A percentile compares a stretch with the other conserved stretches of the same genome.
Conservation (phyloP, 805 yeast species). For the Sugiyamaella valdiviana region DNA sequence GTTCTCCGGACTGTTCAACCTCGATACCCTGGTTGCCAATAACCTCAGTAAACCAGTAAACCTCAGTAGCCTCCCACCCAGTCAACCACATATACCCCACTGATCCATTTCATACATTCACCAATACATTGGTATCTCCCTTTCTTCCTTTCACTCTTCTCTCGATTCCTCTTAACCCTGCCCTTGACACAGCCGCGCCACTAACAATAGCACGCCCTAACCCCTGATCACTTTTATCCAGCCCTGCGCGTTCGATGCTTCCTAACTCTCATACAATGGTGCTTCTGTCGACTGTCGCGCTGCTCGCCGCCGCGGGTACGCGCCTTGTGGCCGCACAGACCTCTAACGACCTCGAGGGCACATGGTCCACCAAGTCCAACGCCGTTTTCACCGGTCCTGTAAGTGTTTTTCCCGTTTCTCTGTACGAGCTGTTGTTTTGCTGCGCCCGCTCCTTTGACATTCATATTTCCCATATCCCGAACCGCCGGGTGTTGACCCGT, state of each 20-base stretch:
- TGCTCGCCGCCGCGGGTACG: neutral
- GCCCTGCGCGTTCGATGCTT: neutral
- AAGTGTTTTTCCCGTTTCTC: slow-evolving; percentile 5
- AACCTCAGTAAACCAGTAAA: too few species aligned
- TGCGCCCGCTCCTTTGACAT: neutral
- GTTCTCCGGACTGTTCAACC: too few species aligned
- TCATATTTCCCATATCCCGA: too few species aligned
- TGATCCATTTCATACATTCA: too few species aligned
- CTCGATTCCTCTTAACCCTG: too few species aligned
- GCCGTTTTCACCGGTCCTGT: slow-evolving; percentile 96
- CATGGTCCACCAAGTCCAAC: slow-evolving; percentile 93
- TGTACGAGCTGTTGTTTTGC: slow-evolving; percentile 5
- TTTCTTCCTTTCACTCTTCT: neutral
- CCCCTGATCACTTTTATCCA: neutral
- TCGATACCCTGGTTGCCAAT: too few species aligned
- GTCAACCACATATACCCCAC: too few species aligned
- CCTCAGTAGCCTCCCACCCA: too few species aligned
- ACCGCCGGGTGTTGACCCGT: too few species aligned
- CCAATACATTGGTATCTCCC: too few species aligned
- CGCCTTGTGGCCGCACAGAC: slow-evolving; percentile 1
- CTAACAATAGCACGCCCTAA: neutral
- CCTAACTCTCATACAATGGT: neutral
- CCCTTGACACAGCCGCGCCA: too few species aligned
- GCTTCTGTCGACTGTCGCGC: neutral
- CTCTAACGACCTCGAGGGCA: slow-evolving; percentile 53